Evolutionary conservation across 805 yeast species (phyloP), one percentile per base, ranked within the genome.

Genomic region (Torulaspora microellipsoides): DNA sequence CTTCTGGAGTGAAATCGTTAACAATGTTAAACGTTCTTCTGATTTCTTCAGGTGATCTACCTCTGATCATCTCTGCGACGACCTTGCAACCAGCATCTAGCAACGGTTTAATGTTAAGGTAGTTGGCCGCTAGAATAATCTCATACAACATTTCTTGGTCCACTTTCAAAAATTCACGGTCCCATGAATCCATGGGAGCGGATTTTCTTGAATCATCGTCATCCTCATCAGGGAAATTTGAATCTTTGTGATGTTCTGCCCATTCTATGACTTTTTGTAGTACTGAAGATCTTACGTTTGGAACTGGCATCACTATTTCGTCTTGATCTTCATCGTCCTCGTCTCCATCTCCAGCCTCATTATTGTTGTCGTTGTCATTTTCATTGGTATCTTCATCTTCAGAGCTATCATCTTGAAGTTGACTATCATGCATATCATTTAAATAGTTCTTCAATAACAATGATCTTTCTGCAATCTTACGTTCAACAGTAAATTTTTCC

Each of bases 131-230:
- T 45, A 81, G 68, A 45, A 84, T 82, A 58, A 84, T 84, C 58
- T 83, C 93, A 53, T 84, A 84, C 45, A 84, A 72, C 90, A 84
- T 84, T 55, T 84, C 91, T 60, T 84, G 98, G 67, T 91, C 98
- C 31, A 91, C 96, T 60, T 86, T 85, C 56, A 91, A 76, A 65
- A 90, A 91, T 65, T 85, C 87, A 65, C 86, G 85, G 68, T 91
- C 98, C 98, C 98, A 91, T 36, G 89, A 89, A 49, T 85, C 91
- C 40, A 91, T 88, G 3, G 95, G 96, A 2, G 89, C 88, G n/a
- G 91, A 76, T 61, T 85, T 86, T 63, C 85, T 80, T 17, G 86
- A 77, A 54, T 87, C 95, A 42, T 84, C 90, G 51, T 87, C 96
- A 45, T 80, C 87, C 42, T 83, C 90, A 49, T 81, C 88, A 14